Evolutionary conservation across 441 rosid species (phyloP).

Genomic region (Eruca vesicaria): DNA sequence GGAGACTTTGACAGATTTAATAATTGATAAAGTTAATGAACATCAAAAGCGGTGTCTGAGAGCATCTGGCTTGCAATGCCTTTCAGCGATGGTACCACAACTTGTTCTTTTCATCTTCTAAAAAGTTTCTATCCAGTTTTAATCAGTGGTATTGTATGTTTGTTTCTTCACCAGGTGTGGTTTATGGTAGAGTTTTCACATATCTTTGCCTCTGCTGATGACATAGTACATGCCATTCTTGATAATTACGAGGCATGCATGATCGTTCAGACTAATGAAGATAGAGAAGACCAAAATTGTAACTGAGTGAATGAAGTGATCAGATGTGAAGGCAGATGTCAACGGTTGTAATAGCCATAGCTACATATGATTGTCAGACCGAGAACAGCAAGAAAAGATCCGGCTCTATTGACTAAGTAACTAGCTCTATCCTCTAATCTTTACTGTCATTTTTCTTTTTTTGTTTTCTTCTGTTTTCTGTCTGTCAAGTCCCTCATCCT

Average conservation of each 20-base stretch:
- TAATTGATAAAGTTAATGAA: constrained; percentile 17
- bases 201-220: constrained; percentile 69
- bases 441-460: neutral
- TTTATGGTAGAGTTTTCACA: constrained; percentile 81
- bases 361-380: constrained; percentile 54
- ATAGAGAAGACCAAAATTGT: constrained; percentile 64
- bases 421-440: neutral
- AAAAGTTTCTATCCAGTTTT: neutral
- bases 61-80: constrained; percentile 90
- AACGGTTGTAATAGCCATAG: constrained; percentile 53
- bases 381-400: constrained; percentile 72
- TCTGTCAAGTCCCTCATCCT: no score
- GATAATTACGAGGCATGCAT: constrained; percentile 72
- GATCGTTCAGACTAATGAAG: constrained; percentile 43
- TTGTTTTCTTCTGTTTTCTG: neutral
- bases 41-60: constrained; percentile 46
- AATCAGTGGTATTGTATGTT: neutral
- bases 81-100: constrained; percentile 82
- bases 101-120: neutral
- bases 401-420: constrained; percentile 77
- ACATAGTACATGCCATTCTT: constrained; percentile 78
- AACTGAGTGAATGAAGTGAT: constrained; percentile 98
- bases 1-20: no score
- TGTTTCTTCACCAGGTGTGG: constrained; percentile 67
- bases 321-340: constrained; percentile 79